Percentiles rank a stretch among this genome's conserved stretches.
phyloP scores from a whole-genome alignment of 75 land plant species.

The Sequoiadendron giganteum region DNA sequence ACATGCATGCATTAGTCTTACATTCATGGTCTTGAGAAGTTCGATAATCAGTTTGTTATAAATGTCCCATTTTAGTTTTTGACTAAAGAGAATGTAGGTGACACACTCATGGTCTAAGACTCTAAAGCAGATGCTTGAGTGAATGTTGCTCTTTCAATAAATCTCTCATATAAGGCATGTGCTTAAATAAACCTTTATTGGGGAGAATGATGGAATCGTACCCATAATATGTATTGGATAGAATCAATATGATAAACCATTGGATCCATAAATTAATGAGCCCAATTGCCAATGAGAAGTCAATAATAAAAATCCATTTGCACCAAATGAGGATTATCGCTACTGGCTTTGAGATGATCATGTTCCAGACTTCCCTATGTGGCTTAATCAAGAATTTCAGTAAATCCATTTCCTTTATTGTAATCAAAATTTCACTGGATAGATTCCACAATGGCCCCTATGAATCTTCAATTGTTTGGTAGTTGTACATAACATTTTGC shows the following conservation, averaged over 20 bases:
- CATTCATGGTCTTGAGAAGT: not conserved
- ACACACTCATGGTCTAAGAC: not conserved
- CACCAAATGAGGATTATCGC: not conserved
- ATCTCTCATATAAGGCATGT: not conserved
- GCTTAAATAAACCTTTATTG: not conserved
- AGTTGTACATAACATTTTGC: not conserved
- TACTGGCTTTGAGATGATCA: not conserved
- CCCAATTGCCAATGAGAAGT: not conserved
- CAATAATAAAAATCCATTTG: not conserved
- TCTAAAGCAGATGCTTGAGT: too few relatives aligned
- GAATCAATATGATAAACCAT: not conserved
- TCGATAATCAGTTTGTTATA: not conserved
- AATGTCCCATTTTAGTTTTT: not conserved
- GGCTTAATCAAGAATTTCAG: not conserved
- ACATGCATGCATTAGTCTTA: not conserved
- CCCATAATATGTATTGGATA: not conserved
- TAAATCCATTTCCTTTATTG: not conserved
- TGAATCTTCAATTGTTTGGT: not conserved
- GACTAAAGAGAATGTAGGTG: not conserved
- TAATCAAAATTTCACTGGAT: not conserved
- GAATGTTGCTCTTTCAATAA: not conserved
- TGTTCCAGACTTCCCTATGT: not conserved
- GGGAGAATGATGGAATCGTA: not conserved
- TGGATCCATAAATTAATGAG: not conserved
- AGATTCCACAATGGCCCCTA: not conserved